Percentiles rank a stretch among this genome's conserved stretches.
Evolutionary conservation across 345 rosid species (phyloP).

Genomic region (Lumnitzera littorea): DNA sequence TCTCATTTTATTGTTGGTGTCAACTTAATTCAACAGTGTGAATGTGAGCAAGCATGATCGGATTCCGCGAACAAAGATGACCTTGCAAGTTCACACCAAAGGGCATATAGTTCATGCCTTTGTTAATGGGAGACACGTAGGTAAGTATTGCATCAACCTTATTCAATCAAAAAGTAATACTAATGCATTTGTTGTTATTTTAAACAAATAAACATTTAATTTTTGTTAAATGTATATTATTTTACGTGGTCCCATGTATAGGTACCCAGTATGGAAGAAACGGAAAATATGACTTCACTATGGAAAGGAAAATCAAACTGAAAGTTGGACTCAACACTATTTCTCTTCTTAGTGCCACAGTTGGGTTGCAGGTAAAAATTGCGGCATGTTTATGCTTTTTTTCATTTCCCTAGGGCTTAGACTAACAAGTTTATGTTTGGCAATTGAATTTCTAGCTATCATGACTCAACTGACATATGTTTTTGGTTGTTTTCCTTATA

Average conservation of each 20-base stretch:
- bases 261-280: constrained; percentile 13
- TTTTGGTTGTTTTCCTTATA: too few relatives aligned
- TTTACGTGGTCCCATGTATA: not conserved
- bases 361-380: constrained; percentile 39
- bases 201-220: not conserved
- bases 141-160: constrained; percentile 7
- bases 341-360: constrained; percentile 39
- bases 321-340: constrained; percentile 20
- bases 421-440: too few relatives aligned
- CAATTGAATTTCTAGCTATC: too few relatives aligned
- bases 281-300: constrained; percentile 8
- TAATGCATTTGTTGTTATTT: too few relatives aligned
- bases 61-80: constrained; percentile 6
- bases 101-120: constrained; percentile 38
- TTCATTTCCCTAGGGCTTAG: not conserved
- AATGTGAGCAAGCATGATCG: constrained; percentile 10
- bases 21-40: constrained; percentile 9
- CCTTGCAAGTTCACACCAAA: constrained; percentile 23
- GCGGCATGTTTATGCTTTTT: too few relatives aligned
- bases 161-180: too few relatives aligned
- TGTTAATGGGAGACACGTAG: constrained; percentile 26
- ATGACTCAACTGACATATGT: too few relatives aligned
- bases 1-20: not conserved
- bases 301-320: constrained; percentile 17
- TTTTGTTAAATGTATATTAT: not conserved